These are phyloP conservation scores for Cladosporium sp. DNA, from an alignment of 2,329 filamentous ascomycete genomes.

Conservation along the genomic window DNA sequence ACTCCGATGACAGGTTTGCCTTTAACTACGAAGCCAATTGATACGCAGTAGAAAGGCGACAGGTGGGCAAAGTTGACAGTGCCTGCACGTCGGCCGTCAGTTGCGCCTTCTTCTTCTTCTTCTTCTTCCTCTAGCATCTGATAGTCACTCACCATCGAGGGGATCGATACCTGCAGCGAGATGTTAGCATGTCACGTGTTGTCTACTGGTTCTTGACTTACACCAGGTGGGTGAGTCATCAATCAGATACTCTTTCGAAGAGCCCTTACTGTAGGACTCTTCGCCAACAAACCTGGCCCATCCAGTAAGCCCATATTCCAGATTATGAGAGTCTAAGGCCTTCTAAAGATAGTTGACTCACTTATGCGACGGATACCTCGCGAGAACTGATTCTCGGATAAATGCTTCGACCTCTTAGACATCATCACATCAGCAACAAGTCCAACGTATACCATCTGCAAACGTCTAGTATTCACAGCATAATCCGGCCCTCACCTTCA, in stretches of 20 bases:
- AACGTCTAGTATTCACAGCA: background rate
- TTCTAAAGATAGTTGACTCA: conserved; percentile 41
- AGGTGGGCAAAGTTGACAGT: conserved; percentile 81
- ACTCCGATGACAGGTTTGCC: conserved; percentile 66
- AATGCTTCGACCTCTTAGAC: conserved; percentile 68
- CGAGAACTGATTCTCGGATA: conserved; percentile 60
- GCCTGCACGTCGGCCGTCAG: conserved; percentile 36
- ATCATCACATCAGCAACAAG: background rate
- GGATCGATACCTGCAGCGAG: conserved; percentile 58
- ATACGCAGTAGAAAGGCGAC: conserved; percentile 80
- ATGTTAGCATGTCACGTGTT: background rate
- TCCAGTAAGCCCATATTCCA: background rate
- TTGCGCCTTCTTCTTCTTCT: background rate
- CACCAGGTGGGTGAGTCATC: conserved; percentile 67
- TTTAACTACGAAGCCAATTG: conserved; percentile 66
- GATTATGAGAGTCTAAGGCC: background rate
- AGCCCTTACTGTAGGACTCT: conserved; percentile 70
- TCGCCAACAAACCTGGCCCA: conserved; percentile 70
- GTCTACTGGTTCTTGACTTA: background rate
- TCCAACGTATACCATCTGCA: background rate
- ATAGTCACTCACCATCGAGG: conserved; percentile 58
- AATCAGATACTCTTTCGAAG: conserved; percentile 68
- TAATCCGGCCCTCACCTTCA: conserved; percentile 53
- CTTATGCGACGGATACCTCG: conserved; percentile 66
- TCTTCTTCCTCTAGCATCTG: background rate